Conservation (phyloP, 352 stramenopile species). For the Stramenopiles sp. region DNA sequence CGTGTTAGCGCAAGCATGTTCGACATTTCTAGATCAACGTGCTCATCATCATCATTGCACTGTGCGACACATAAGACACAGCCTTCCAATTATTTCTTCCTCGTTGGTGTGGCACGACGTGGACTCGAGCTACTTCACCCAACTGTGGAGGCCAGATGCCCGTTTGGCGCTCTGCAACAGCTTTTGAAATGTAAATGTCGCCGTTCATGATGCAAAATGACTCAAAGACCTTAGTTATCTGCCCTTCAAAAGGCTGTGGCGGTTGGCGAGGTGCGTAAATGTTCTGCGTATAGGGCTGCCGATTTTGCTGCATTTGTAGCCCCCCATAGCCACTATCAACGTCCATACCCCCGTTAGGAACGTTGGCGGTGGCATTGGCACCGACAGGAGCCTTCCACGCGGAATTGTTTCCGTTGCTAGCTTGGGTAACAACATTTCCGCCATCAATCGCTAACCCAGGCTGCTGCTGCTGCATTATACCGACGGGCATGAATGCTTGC, state of each 20-base stretch:
- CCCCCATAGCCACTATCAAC: not conserved
- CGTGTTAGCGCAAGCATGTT: too few species aligned
- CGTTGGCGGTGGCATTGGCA: too few species aligned
- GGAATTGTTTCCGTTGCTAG: too few species aligned
- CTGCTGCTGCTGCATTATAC: not conserved
- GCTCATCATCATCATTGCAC: constrained; percentile 16
- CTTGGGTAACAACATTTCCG: not conserved
- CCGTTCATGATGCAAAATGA: constrained; percentile 3
- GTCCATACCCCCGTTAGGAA: not conserved
- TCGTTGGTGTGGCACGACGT: not conserved
- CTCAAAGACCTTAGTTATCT: not conserved
- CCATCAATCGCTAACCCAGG: not conserved
- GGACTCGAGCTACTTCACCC: not conserved
- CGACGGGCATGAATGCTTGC: not conserved
- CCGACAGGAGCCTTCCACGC: too few species aligned
- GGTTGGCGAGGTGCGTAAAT: not conserved
- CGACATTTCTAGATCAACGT: not conserved
- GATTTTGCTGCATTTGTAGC: not conserved
- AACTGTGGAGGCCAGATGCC: not conserved
- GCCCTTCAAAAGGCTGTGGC: not conserved
- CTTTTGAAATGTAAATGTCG: constrained; percentile 1
- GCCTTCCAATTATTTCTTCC: constrained; percentile 12
- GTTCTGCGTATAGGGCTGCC: not conserved
- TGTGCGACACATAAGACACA: not conserved
- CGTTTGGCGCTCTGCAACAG: not conserved